Base-by-base conservation (phyloP, 352 stramenopile genomes). In the Phytophthora podocarpi region DNA sequence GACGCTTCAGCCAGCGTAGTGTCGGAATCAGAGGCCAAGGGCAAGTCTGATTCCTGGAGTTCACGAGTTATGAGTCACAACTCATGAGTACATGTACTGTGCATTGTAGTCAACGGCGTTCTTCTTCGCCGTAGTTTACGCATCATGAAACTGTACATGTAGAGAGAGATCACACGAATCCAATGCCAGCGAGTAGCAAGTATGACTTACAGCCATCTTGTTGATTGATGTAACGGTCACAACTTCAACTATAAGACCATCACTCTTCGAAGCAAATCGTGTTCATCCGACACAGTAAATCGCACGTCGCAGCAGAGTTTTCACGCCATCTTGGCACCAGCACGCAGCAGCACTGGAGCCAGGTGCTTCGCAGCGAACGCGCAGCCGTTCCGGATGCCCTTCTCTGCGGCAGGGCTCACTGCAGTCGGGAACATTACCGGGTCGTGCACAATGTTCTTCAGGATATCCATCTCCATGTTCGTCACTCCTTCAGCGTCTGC, bases 391-490 rank as follows among this genome's bases (percentile, higher is more conserved):
- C n/a, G 23, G 28, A 68, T 59, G 16, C 32, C 61, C 40, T 68
- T 65, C 45, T 68, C 67, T 10, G 70, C 46, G 5, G 46, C 54
- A 47, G 65, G 70, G 34, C 67, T 62, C 31, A 76, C 58, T 12
- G 56, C 54, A 10, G 60, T 67, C 4, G 58, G 66, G 27, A 70
- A 26, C 61, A 70, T 70, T 26, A 68, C 59, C 0, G 51, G 51
- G 23, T 68, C 59, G 20, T 78, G 69, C 8, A 62, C 55, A 5
- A 78, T 72, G 28, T 70, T 65, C 40, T 68, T 59, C 36, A 74
- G 41, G 20, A 76, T 59, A 23, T 76, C 70, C 1, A 76, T n/a
- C 64, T 79, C 70, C 66, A 71, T 76, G 37, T 74, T 64, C 28
- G 39, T 56, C 30, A 74, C 57, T 8, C 67, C 67, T 13, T 79